Evolutionary conservation across 2,329 filamentous ascomycete genomes (phyloP).

Genomic region (Diaporthe ampelina): DNA sequence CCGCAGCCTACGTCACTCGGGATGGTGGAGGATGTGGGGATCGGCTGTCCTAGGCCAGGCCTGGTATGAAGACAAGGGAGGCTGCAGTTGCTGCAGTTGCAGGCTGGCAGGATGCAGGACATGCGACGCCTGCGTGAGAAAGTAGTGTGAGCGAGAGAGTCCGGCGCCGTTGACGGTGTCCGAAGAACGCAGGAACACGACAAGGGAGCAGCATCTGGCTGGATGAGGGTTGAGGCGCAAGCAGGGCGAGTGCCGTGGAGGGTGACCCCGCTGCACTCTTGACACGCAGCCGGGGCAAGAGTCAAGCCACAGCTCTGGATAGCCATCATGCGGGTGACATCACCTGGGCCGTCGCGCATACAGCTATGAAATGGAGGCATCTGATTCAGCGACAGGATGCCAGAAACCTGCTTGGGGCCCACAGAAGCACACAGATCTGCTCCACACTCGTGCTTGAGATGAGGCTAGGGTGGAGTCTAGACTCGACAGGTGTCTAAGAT

Average conservation of each 20-base stretch:
- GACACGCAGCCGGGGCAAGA: neutral
- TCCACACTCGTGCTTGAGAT: conserved; percentile 30
- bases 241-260: neutral
- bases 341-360: conserved; percentile 19
- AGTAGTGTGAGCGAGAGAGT: neutral
- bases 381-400: conserved; percentile 27
- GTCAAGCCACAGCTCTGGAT: conserved; percentile 37
- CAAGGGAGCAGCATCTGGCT: neutral
- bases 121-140: neutral
- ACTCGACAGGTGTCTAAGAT: neutral
- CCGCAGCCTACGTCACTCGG: conserved; percentile 37
- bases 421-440: conserved; percentile 19
- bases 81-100: conserved; percentile 33
- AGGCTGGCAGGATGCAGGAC: neutral
- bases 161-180: neutral
- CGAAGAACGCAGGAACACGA: conserved; percentile 28
- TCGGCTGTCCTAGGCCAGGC: neutral
- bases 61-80: conserved; percentile 13
- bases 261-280: conserved; percentile 1
- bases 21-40: conserved; percentile 8
- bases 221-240: neutral
- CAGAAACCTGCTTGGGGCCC: conserved; percentile 38
- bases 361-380: conserved; percentile 7
- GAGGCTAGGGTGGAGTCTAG: conserved; percentile 28
- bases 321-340: conserved; percentile 37